phyloP scores from a whole-genome alignment of 2,329 filamentous ascomycete genomes.

The Dothistroma pini region DNA sequence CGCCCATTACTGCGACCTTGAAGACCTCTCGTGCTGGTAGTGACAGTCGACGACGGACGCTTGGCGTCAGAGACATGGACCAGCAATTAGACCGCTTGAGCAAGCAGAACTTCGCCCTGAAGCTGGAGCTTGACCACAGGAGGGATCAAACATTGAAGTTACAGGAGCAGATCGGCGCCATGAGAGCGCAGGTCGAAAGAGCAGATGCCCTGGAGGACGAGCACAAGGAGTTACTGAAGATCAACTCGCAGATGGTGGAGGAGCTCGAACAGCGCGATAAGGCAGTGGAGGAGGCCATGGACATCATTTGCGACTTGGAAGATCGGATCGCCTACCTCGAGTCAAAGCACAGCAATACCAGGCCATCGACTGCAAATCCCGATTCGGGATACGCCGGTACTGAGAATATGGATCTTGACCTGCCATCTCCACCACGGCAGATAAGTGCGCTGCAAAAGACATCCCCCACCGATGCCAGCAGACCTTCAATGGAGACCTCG shows the following conservation, averaged over 20 bases:
- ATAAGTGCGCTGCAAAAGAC: slow-evolving; percentile 8
- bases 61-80: slow-evolving; percentile 67
- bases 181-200: slow-evolving; percentile 51
- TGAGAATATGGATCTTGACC: slow-evolving; percentile 30
- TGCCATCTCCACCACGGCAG: slow-evolving; percentile 28
- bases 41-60: slow-evolving; percentile 25
- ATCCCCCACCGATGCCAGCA: slow-evolving; percentile 7
- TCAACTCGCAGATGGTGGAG: slow-evolving; percentile 56
- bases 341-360: slow-evolving; percentile 26
- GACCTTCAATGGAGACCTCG: slow-evolving; percentile 19
- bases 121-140: slow-evolving; percentile 67
- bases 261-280: slow-evolving; percentile 67
- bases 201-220: slow-evolving; percentile 36
- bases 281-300: slow-evolving; percentile 66
- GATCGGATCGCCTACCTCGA: slow-evolving; percentile 37
- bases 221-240: slow-evolving; percentile 51
- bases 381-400: slow-evolving; percentile 37
- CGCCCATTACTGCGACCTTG: slow-evolving; percentile 23
- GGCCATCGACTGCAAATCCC: slow-evolving; percentile 34
- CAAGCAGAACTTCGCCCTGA: slow-evolving; percentile 75
- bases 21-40: slow-evolving; percentile 19
- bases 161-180: slow-evolving; percentile 54
- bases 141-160: slow-evolving; percentile 60
- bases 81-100: slow-evolving; percentile 64
- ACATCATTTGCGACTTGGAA: slow-evolving; percentile 65